Evolutionary conservation across 257 asterid genomes (phyloP).

Genomic region (Osmanthus fragrans): DNA sequence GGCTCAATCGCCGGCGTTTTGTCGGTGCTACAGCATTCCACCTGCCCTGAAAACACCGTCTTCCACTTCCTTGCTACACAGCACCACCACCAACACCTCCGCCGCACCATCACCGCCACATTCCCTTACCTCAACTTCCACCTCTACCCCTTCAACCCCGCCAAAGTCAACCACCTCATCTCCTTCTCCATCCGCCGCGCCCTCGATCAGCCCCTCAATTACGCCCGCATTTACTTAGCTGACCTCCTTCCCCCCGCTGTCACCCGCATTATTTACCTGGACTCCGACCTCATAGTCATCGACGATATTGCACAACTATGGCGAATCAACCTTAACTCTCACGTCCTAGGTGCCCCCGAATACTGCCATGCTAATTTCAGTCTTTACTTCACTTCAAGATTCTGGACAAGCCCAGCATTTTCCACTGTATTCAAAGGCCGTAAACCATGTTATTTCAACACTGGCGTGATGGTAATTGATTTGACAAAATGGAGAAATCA

Average conservation of each 20-base stretch:
- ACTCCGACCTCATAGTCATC: conserved; percentile 78
- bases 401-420: conserved; percentile 61
- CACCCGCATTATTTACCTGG: conserved; percentile 71
- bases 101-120: conserved; percentile 55
- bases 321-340: conserved; percentile 49
- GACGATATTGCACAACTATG: conserved; percentile 76
- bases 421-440: conserved; percentile 42
- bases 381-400: conserved; percentile 64
- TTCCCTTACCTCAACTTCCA: conserved; percentile 77
- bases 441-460: conserved; percentile 73
- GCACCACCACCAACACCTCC: conserved; percentile 52
- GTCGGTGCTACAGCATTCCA: conserved; percentile 84
- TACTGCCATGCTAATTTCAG: conserved; percentile 83
- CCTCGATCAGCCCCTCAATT: conserved; percentile 84
- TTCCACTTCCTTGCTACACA: conserved; percentile 75
- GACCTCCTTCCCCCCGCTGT: conserved; percentile 61
- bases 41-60: conserved; percentile 77
- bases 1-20: conserved; percentile 88
- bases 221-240: conserved; percentile 88
- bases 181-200: conserved; percentile 89
- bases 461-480: conserved; percentile 89
- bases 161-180: conserved; percentile 63
- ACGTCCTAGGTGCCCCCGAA: conserved; percentile 75
- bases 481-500: conserved; percentile 54
- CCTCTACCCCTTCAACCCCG: conserved; percentile 70